Conservation (phyloP, 768 basidiomycete species). For the Rhodotorula toruloides region DNA sequence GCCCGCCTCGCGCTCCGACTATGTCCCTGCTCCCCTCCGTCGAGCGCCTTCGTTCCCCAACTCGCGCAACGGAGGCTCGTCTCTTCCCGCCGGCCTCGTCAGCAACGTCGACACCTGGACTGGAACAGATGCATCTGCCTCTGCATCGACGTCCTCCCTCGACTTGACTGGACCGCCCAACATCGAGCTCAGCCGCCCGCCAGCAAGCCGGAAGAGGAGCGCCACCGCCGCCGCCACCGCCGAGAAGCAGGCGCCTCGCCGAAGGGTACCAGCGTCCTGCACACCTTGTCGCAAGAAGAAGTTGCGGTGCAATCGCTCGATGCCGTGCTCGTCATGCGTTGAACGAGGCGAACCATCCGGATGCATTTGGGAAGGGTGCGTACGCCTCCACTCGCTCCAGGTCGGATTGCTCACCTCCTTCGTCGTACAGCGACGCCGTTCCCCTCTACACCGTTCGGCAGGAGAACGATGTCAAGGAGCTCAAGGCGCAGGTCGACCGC, state of each 20-base stretch:
- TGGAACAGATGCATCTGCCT: no score
- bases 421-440: conserved; percentile 8
- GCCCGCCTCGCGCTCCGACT: no score
- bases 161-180: not conserved
- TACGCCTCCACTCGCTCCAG: not conserved
- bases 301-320: conserved; percentile 21
- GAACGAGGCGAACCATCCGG: conserved; percentile 12
- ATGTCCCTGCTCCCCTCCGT: no score
- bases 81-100: conserved; percentile 5
- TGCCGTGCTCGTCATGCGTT: conserved; percentile 31
- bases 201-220: conserved; percentile 1
- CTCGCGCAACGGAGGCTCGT: not conserved
- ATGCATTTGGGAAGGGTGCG: conserved; percentile 34
- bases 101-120: conserved; percentile 5
- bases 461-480: conserved; percentile 17
- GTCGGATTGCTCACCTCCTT: not conserved
- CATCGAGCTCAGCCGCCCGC: not conserved
- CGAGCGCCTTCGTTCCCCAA: not conserved
- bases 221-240: not conserved
- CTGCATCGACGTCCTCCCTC: no score
- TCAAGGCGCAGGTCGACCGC: conserved; percentile 32
- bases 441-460: conserved; percentile 17
- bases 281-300: conserved; percentile 31
- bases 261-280: conserved; percentile 19
- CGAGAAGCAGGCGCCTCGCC: conserved; percentile 1